Evolutionary conservation across 2,329 filamentous ascomycete genomes (phyloP).

Genomic region (Alternaria brassicicola): DNA sequence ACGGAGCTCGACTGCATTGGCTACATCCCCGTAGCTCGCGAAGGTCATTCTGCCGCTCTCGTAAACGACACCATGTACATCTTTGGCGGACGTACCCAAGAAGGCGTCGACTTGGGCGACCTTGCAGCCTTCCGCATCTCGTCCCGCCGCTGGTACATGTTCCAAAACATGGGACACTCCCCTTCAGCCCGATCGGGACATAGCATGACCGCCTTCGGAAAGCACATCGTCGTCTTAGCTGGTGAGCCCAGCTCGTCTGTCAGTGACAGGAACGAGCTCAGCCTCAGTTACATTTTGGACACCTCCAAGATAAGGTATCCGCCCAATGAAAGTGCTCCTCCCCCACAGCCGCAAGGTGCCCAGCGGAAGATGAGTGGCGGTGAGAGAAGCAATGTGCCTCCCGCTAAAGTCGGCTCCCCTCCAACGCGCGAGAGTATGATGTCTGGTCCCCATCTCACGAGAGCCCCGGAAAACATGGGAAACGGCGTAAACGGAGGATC

Average conservation of each 20-base stretch:
- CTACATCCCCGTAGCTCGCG: constrained; percentile 90
- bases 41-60: constrained; percentile 91
- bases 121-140: constrained; percentile 83
- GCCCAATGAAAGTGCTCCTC: constrained; percentile 64
- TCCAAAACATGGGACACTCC: constrained; percentile 98
- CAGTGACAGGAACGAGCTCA: constrained; percentile 80
- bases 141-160: constrained; percentile 95
- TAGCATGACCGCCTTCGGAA: constrained; percentile 95
- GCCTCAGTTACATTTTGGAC: constrained; percentile 88
- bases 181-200: constrained; percentile 93
- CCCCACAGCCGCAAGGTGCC: constrained; percentile 35
- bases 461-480: constrained; percentile 46
- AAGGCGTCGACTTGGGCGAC: constrained; percentile 90
- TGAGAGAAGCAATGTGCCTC: constrained; percentile 52
- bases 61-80: constrained; percentile 99
- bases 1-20: constrained; percentile 92
- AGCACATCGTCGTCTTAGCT: constrained; percentile 88
- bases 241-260: constrained; percentile 92
- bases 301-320: constrained; percentile 97
- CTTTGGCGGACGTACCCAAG: constrained; percentile 93
- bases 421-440: constrained; percentile 54
- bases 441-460: constrained; percentile 33
- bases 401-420: constrained; percentile 41
- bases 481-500: constrained; percentile 54
- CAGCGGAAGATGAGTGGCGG: constrained; percentile 56